phyloP scores from a whole-genome alignment of 1,284 basidiomycete genomes.

The Somion occarium region DNA sequence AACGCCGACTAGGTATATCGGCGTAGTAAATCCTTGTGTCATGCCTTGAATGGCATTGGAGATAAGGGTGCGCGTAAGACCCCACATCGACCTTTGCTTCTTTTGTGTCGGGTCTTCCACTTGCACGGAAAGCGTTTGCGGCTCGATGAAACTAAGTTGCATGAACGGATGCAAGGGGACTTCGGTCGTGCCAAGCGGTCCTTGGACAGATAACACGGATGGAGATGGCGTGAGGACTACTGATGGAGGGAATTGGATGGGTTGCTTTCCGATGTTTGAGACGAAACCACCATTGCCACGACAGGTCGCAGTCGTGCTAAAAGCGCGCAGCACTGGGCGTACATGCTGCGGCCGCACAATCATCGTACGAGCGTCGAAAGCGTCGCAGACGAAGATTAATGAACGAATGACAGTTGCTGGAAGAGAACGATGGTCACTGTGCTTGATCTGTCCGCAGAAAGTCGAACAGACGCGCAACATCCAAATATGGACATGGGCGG shows the following conservation, averaged over 20 bases:
- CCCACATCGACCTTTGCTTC: conserved; percentile 88
- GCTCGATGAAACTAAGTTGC: conserved; percentile 50
- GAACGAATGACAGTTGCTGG: no score
- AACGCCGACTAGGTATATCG: conserved; percentile 89
- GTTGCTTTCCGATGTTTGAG: conserved; percentile 81
- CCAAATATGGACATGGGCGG: no score
- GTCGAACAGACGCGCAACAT: no score
- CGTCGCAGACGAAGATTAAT: background rate
- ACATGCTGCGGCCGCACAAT: conserved; percentile 20
- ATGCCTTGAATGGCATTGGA: conserved; percentile 90
- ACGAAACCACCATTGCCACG: conserved; percentile 25
- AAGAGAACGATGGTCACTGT: no score
- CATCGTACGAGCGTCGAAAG: conserved; percentile 21
- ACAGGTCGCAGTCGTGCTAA: conserved; percentile 21
- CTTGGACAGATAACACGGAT: conserved; percentile 56
- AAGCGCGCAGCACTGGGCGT: conserved; percentile 22
- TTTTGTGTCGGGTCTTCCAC: conserved; percentile 73
- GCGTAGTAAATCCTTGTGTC: conserved; percentile 80
- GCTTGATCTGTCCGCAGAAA: no score
- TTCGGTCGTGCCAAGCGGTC: conserved; percentile 72
- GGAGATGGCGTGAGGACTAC: conserved; percentile 57
- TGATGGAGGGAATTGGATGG: conserved; percentile 66
- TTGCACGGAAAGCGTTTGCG: conserved; percentile 49
- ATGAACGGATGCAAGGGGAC: conserved; percentile 71
- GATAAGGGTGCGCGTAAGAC: conserved; percentile 85